A percentile compares a stretch with the other conserved stretches of the same genome.
phyloP scores from a whole-genome alignment of 768 basidiomycete species.

The Grammothele lineata region DNA sequence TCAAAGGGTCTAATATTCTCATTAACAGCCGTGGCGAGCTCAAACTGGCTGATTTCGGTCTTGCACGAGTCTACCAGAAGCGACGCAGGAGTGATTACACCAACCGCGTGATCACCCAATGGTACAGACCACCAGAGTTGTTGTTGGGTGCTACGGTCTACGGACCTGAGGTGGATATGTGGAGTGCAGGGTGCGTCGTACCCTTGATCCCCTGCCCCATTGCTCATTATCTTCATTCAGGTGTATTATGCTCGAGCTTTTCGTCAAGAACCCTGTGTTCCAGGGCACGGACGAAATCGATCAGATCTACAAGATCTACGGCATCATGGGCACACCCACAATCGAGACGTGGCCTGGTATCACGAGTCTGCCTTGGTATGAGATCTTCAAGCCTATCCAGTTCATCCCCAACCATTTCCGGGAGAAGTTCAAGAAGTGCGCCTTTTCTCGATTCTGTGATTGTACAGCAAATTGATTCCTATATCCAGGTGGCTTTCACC shows the following conservation, averaged over 20 bases:
- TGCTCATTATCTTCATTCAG: slow-evolving; percentile 35
- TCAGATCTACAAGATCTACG: slow-evolving; percentile 92
- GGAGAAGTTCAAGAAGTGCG: slow-evolving; percentile 79
- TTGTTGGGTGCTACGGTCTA: slow-evolving; percentile 94
- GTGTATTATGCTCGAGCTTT: slow-evolving; percentile 98
- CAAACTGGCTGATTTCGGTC: slow-evolving; percentile 95
- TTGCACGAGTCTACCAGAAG: slow-evolving; percentile 95
- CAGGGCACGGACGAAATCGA: slow-evolving; percentile 98
- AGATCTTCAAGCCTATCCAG: slow-evolving; percentile 91
- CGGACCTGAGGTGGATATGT: slow-evolving; percentile 98
- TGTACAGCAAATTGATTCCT: background rate
- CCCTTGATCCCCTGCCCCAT: background rate
- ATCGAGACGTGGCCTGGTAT: slow-evolving; percentile 79
- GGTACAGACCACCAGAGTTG: slow-evolving; percentile 96
- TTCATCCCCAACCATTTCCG: slow-evolving; percentile 70
- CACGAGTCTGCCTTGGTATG: slow-evolving; percentile 91
- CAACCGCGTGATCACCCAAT: slow-evolving; percentile 98
- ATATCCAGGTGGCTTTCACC: slow-evolving; percentile 80
- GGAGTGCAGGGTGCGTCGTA: slow-evolving; percentile 87
- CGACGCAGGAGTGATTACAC: slow-evolving; percentile 90
- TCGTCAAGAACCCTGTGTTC: slow-evolving; percentile 93
- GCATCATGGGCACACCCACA: slow-evolving; percentile 85
- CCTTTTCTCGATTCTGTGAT: background rate
- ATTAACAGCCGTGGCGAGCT: slow-evolving; percentile 88
- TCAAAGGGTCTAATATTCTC: slow-evolving; percentile 98